phyloP scores from a whole-genome alignment of 1,284 basidiomycete species.

The Moniliophthora roreri region DNA sequence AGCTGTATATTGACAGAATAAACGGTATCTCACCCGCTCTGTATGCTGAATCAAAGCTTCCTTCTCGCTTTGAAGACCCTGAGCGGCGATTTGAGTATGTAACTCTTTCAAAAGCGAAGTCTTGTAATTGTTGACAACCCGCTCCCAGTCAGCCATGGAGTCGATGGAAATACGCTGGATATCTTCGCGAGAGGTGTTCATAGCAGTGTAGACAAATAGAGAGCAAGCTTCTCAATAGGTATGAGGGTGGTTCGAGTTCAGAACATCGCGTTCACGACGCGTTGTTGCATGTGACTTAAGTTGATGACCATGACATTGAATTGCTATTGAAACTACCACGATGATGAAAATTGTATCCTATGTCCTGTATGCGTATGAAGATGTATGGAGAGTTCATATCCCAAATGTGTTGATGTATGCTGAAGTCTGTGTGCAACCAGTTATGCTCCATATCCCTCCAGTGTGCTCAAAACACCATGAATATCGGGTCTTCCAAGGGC shows the following conservation, averaged over 20 bases:
- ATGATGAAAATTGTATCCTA: no score
- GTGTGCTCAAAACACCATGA: not conserved
- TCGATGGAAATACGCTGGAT: conserved; percentile 64
- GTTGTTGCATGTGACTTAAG: no score
- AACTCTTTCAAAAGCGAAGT: conserved; percentile 42
- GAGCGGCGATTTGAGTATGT: conserved; percentile 33
- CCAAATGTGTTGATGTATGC: no score
- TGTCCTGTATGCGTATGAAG: no score
- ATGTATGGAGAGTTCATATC: no score
- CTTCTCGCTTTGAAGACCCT: conserved; percentile 33
- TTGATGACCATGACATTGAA: no score
- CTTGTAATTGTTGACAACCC: conserved; percentile 51
- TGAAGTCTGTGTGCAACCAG: no score
- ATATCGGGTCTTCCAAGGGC: conserved; percentile 10
- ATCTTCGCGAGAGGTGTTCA: conserved; percentile 46
- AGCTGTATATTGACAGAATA: no score
- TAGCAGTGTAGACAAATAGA: not conserved
- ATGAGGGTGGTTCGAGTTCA: not conserved
- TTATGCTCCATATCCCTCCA: no score
- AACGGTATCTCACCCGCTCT: conserved; percentile 40
- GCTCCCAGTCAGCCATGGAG: conserved; percentile 60
- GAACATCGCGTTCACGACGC: not conserved
- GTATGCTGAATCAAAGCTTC: conserved; percentile 47
- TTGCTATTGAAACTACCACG: no score
- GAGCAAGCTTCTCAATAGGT: not conserved